Evolutionary conservation across 1,139 yeast genomes (phyloP).

Genomic region (Zygosaccharomyces pseudobailii): DNA sequence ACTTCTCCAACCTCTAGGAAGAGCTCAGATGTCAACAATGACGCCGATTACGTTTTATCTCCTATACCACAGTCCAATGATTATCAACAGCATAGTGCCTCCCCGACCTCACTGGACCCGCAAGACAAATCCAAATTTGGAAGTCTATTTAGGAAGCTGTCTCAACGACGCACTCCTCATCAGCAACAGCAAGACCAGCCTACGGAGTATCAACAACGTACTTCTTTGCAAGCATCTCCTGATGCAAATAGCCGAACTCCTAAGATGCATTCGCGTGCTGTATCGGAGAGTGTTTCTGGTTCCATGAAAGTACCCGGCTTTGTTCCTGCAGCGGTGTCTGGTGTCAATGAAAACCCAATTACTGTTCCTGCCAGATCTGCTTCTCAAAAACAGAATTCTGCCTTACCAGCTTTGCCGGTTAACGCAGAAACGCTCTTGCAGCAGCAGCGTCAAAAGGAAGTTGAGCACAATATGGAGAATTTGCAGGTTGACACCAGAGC

Average conservation of each 20-base stretch:
- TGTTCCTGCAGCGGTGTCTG: conserved; percentile 6
- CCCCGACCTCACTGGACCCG: conserved; percentile 14
- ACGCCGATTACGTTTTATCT: conserved; percentile 23
- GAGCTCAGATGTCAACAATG: conserved; percentile 22
- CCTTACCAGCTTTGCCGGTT: conserved; percentile 33
- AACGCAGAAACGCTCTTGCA: conserved; percentile 34
- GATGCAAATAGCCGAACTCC: conserved; percentile 12
- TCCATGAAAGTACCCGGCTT: conserved; percentile 11
- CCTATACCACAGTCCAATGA: conserved; percentile 20
- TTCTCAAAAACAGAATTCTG: conserved; percentile 20
- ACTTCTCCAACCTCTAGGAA: conserved; percentile 43
- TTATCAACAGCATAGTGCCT: conserved; percentile 16
- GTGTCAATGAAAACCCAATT: conserved; percentile 4
- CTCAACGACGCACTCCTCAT: conserved; percentile 30
- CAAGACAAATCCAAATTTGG: conserved; percentile 31
- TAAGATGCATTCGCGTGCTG: conserved; percentile 38
- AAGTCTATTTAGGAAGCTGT: conserved; percentile 32
- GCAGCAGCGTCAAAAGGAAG: conserved; percentile 28
- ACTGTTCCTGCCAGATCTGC: conserved; percentile 23
- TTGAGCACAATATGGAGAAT: conserved; percentile 21
- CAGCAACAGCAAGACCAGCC: conserved; percentile 9
- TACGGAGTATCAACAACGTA: conserved; percentile 11
- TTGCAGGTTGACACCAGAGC: conserved; percentile 13
- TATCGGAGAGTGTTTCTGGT: conserved; percentile 35
- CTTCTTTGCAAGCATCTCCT: conserved; percentile 13